Evolutionary conservation across 164 flowering plant genomes (phyloP), one percentile per base, ranked within the genome.

Genomic region (Cinnamomum chago): DNA sequence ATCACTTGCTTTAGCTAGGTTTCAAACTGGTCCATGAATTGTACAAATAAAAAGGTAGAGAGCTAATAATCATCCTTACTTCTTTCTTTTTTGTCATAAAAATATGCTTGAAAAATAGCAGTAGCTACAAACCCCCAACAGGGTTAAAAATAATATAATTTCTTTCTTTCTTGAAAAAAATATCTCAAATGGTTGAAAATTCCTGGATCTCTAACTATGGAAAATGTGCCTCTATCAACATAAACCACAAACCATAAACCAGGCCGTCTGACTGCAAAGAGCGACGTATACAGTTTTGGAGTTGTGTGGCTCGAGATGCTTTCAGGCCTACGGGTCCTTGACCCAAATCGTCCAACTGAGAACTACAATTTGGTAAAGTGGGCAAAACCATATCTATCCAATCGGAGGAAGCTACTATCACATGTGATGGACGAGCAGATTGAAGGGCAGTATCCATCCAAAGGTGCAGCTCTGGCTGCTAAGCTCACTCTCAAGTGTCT

Each of bases 221-320:
- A 2, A 62, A 17, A 15, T 15, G 50, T 22, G 20, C 17, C 70
- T 66, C 27, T 40, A 15, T 66, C 27, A 24, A 12, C 27, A 27
- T 27, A 27, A 27, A 27, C n/a, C n/a, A n/a, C n/a, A n/a, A n/a
- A n/a, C 27, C 24, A 18, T 68, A 40, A 58, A 70, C 65, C 90
- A 90, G 98, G 98, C 14, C 98, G 92, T 85, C 74, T 94, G 78
- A 89, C 90, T 51, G 87, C 92, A 51, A 94, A 90, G 84, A 94
- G 97, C 11, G 98, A 94, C 67, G 94, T 92, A 3, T 94, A 90
- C 67, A 92, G 93, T 9, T 94, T 92, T 76, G 98, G 98, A 0
- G 97, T 94, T 24, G 94, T 94, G 2, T 75, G 90, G 75, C 84
- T 90, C 4, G 98, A 94, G 82, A 85, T 92, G 69, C 73, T 94